Conservation (phyloP, 139 green algal genomes). For the Eudorina sp. region DNA sequence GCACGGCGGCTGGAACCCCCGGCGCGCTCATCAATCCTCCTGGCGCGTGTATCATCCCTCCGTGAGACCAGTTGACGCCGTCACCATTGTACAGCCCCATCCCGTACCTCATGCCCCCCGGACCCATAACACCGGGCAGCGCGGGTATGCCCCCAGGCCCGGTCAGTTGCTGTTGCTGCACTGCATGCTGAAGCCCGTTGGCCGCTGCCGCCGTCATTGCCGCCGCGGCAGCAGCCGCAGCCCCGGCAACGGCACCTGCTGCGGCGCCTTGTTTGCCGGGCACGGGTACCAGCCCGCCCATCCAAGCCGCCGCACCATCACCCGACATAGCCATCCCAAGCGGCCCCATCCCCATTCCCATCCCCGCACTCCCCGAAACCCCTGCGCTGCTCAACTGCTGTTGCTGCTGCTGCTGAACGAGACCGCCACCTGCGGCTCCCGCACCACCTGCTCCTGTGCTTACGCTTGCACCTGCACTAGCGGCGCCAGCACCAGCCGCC, state of each 20-base stretch:
- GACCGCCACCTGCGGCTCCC: too few relatives aligned
- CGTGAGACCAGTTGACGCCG: slow-evolving; percentile 38
- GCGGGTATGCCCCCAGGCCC: not conserved
- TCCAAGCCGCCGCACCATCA: slow-evolving; percentile 26
- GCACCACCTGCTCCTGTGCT: not conserved
- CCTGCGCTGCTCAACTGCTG: not conserved
- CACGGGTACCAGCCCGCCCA: not conserved
- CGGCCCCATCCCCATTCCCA: slow-evolving; percentile 10
- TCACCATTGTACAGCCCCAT: slow-evolving; percentile 43
- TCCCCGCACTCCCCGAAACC: not conserved
- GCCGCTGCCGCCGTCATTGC: slow-evolving; percentile 6
- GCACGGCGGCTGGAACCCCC: slow-evolving; percentile 12
- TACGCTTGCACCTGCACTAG: not conserved
- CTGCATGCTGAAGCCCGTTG: slow-evolving; percentile 1
- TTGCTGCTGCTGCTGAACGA: slow-evolving; percentile 7
- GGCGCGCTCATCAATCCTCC: not conserved
- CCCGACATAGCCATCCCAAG: not conserved
- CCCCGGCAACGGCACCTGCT: not conserved
- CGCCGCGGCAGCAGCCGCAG: not conserved
- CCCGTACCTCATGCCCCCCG: slow-evolving; percentile 28
- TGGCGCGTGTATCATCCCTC: not conserved
- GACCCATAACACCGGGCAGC: not conserved
- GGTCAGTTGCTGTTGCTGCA: slow-evolving; percentile 9
- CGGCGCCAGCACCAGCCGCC: not conserved
- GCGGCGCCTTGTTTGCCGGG: slow-evolving; percentile 21